Conservation (phyloP, 768 basidiomycete species). For the Leccinum disarticulatum region DNA sequence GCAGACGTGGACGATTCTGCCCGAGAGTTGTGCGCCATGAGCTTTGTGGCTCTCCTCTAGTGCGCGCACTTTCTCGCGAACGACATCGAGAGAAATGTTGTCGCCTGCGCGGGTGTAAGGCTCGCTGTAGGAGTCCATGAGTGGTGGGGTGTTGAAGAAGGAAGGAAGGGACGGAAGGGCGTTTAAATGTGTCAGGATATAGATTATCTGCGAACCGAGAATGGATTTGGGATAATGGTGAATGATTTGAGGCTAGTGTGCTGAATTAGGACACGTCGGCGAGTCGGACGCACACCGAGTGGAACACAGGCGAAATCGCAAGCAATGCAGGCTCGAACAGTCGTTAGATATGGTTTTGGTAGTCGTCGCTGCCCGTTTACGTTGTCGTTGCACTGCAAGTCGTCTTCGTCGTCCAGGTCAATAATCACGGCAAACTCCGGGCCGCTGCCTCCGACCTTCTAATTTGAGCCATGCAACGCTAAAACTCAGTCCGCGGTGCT, state of each 20-base stretch:
- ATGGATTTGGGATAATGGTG: conserved; percentile 19
- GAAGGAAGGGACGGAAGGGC: not conserved
- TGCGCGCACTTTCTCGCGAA: conserved; percentile 66
- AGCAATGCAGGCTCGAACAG: not conserved
- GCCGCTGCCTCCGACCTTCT: conserved; percentile 14
- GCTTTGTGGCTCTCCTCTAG: conserved; percentile 73
- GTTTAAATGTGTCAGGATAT: conserved; percentile 22
- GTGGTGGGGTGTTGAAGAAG: conserved; percentile 5
- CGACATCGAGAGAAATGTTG: conserved; percentile 67
- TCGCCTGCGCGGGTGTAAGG: conserved; percentile 65
- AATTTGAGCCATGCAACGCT: conserved; percentile 10
- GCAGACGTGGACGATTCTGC: conserved; percentile 88
- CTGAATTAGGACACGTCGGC: conserved; percentile 27
- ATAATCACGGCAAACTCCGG: conserved; percentile 21
- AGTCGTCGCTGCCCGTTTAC: conserved; percentile 1
- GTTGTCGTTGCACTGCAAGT: not conserved
- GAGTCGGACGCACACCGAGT: not conserved
- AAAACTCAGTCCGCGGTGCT: conserved; percentile 5
- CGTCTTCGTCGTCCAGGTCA: not conserved
- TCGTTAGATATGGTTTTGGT: not conserved
- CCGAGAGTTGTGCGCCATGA: conserved; percentile 73
- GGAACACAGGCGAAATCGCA: not conserved
- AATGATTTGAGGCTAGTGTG: conserved; percentile 25
- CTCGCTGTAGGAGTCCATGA: conserved; percentile 74
- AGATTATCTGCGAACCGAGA: conserved; percentile 31